Evolutionary conservation across 305 asterid species (phyloP), one percentile per base, ranked within the genome.

Genomic region (Plantago coronopus): DNA sequence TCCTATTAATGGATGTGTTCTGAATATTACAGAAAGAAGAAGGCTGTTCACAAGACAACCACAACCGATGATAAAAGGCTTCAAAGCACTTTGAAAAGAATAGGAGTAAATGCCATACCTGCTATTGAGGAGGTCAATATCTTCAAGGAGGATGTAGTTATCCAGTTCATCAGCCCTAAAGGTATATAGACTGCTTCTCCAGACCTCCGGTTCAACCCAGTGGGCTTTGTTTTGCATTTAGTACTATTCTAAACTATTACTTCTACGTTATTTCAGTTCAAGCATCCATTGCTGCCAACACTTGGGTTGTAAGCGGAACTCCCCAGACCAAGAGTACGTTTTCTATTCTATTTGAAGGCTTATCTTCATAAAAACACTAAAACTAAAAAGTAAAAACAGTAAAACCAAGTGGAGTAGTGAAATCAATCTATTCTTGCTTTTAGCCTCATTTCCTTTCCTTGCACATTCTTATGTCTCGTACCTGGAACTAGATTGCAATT

Each of bases 221-320:
- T 18, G 17, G 4, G 21, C 55, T 48, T 31, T n/a, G 34, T 37
- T 6, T 21, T 7, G 31, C 17, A 14, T 49, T 45, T 12, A 18
- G 19, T 50, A 64, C 10, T 5, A 27, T 0, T 47, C 47, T 62
- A 43, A 59, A 34, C n/a, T 17, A 8, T 63, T 14, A 62, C 21
- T 53, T n/a, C 6, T 60, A 19, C 68, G 50, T 21, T 57, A 53
- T 19, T 64, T 53, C 86, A 83, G 95, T 86, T 62, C 95, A 86
- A 79, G 95, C 95, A 21, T 86, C 95, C 31, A 76, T 86, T 19
- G 87, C 95, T 49, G 95, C 95, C 74, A 86, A 86, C 76, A 86
- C 95, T 27, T 86, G 95, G 95, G 95, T 86, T 70, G 91, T 83
- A 57, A 83, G 95, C 68, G 91, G 95, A 42, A 72, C 93, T 63